A percentile compares a stretch with the other conserved stretches of the same genome.
Evolutionary conservation across 148 eudicot genomes (phyloP).

Genomic region (Fagopyrum homotropicum): DNA sequence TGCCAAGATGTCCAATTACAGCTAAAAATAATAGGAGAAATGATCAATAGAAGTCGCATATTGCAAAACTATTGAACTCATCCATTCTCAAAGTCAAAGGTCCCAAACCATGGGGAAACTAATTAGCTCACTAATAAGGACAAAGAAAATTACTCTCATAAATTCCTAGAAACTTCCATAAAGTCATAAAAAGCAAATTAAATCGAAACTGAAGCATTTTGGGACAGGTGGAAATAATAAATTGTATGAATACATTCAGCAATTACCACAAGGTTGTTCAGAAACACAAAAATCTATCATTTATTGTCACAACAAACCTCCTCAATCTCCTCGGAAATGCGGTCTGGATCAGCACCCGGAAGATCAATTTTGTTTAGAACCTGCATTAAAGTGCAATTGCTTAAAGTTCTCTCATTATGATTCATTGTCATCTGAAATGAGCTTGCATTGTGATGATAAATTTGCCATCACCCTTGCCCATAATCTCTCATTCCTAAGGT

Average conservation of each 20-base stretch:
- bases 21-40: not conserved
- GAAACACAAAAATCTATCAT: constrained; percentile 11
- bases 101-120: not conserved
- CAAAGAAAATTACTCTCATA: not conserved
- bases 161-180: not conserved
- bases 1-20: not conserved
- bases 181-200: not conserved
- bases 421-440: not conserved
- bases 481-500: too few species aligned
- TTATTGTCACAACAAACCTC: constrained; percentile 55
- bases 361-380: constrained; percentile 95
- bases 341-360: constrained; percentile 95
- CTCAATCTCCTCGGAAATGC: constrained; percentile 82
- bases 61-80: not conserved
- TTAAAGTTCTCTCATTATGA: not conserved
- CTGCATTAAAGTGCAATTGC: constrained; percentile 27
- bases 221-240: not conserved
- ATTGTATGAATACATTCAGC: not conserved
- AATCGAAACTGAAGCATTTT: not conserved
- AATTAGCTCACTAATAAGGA: not conserved
- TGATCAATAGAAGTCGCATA: not conserved
- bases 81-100: not conserved
- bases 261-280: not conserved
- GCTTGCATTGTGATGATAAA: too few species aligned
- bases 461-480: too few species aligned